These are phyloP conservation scores for Nakataea oryzae DNA, from an alignment of 2,329 filamentous ascomycete genomes.

Conservation along the genomic window DNA sequence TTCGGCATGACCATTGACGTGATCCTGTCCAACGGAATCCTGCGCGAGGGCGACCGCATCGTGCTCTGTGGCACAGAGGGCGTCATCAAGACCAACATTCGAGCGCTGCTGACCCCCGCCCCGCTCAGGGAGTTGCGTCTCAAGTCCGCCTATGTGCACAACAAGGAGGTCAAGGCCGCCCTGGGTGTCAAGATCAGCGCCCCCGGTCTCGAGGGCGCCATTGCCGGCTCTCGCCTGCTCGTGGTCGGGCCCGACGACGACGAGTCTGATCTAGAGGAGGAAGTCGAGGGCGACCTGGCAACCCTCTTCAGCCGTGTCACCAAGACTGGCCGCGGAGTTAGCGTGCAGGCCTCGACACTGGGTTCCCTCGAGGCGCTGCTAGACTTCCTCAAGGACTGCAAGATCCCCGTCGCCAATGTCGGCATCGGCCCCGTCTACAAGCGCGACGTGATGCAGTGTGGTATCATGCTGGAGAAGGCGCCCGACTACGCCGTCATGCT, in stretches of 20 bases:
- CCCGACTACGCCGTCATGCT: constrained; percentile 98
- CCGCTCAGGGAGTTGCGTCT: constrained; percentile 89
- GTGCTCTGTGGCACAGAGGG: constrained; percentile 96
- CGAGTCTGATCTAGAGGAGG: constrained; percentile 91
- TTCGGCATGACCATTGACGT: constrained; percentile 98
- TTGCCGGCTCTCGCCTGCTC: constrained; percentile 88
- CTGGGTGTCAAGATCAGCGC: constrained; percentile 98
- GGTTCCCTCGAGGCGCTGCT: constrained; percentile 92
- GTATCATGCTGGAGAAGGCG: constrained; percentile 91
- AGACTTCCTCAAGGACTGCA: constrained; percentile 90
- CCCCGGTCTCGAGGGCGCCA: constrained; percentile 88
- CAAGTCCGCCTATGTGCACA: constrained; percentile 95
- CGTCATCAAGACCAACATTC: constrained; percentile 87
- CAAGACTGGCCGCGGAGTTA: constrained; percentile 87
- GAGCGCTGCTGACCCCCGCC: constrained; percentile 85
- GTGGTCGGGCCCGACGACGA: constrained; percentile 93
- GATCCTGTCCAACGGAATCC: constrained; percentile 87
- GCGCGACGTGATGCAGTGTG: constrained; percentile 91
- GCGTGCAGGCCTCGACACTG: constrained; percentile 92
- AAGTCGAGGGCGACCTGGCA: constrained; percentile 91
- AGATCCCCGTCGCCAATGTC: constrained; percentile 96
- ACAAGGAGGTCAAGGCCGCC: constrained; percentile 97
- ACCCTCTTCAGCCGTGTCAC: constrained; percentile 85
- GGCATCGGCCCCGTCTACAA: constrained; percentile 97
- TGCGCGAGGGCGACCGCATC: constrained; percentile 88